These are phyloP conservation scores for Mercurialis annua DNA, from an alignment of 345 rosid species.

Conservation along the genomic window DNA sequence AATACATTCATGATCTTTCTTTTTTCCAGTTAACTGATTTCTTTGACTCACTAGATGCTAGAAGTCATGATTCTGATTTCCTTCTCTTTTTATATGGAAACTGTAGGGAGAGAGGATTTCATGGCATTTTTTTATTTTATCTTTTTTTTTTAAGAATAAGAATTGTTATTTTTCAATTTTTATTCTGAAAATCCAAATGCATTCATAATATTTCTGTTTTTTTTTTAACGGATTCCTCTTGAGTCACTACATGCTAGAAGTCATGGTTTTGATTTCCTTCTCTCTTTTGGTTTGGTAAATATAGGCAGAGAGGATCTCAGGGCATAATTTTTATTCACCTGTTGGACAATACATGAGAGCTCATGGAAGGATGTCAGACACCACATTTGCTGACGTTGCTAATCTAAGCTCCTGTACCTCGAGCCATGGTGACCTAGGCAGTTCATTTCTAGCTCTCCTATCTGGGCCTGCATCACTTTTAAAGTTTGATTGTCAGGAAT, in stretches of 20 bases:
- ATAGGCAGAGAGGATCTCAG: constrained; percentile 30
- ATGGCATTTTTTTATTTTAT: not conserved
- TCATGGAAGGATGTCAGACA: constrained; percentile 26
- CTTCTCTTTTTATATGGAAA: not conserved
- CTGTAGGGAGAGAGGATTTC: constrained; percentile 29
- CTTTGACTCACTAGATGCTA: not conserved
- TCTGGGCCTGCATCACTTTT: constrained; percentile 36
- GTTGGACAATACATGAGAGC: constrained; percentile 29
- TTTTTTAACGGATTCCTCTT: constrained; percentile 9
- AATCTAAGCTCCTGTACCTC: constrained; percentile 20
- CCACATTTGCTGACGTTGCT: constrained; percentile 11
- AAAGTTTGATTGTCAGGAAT: constrained; percentile 35
- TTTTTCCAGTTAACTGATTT: constrained; percentile 5
- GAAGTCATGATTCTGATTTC: constrained; percentile 8
- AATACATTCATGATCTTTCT: not conserved
- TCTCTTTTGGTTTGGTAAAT: not conserved
- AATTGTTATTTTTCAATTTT: not conserved
- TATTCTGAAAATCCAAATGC: not conserved
- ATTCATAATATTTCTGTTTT: not conserved
- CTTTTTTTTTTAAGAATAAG: not conserved
- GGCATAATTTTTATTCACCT: constrained; percentile 22
- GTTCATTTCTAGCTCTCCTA: constrained; percentile 42
- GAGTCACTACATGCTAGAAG: not conserved
- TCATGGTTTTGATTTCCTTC: constrained; percentile 4
- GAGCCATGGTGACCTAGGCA: constrained; percentile 23